These are phyloP conservation scores for Alternaria triticina DNA, from an alignment of 2,329 filamentous ascomycete species.

Conservation along the genomic window DNA sequence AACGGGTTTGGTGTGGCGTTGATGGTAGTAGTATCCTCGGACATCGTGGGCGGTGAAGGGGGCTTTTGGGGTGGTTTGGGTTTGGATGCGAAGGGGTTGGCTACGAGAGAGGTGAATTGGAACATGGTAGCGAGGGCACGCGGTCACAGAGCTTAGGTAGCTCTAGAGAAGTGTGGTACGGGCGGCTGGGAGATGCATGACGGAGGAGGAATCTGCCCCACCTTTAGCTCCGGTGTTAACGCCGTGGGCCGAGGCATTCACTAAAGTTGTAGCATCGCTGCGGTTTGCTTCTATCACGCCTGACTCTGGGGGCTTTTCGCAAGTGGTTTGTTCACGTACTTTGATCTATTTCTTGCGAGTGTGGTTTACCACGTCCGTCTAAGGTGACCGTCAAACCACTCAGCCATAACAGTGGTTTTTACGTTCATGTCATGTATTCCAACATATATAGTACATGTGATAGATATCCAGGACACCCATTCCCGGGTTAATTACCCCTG, in stretches of 20 bases:
- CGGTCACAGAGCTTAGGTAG: not conserved
- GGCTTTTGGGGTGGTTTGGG: not conserved
- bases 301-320: not conserved
- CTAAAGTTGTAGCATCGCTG: not conserved
- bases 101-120: constrained; percentile 1
- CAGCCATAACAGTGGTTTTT: not conserved
- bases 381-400: too few relatives aligned
- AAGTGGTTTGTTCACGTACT: too few relatives aligned
- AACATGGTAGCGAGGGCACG: constrained; percentile 1
- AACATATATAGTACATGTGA: constrained; percentile 1
- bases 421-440: not conserved
- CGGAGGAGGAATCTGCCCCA: not conserved
- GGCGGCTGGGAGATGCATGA: constrained; percentile 2
- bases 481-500: not conserved
- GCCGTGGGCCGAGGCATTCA: constrained; percentile 14
- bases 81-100: constrained; percentile 2
- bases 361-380: not conserved
- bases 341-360: too few relatives aligned
- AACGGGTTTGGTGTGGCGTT: constrained; percentile 11
- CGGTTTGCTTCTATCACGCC: not conserved
- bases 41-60: not conserved
- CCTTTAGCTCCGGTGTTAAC: constrained; percentile 7
- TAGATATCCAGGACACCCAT: not conserved
- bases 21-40: not conserved
- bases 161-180: not conserved